These are phyloP conservation scores for Boletellus emodensis DNA, from an alignment of 768 basidiomycete genomes.

Conservation along the genomic window DNA sequence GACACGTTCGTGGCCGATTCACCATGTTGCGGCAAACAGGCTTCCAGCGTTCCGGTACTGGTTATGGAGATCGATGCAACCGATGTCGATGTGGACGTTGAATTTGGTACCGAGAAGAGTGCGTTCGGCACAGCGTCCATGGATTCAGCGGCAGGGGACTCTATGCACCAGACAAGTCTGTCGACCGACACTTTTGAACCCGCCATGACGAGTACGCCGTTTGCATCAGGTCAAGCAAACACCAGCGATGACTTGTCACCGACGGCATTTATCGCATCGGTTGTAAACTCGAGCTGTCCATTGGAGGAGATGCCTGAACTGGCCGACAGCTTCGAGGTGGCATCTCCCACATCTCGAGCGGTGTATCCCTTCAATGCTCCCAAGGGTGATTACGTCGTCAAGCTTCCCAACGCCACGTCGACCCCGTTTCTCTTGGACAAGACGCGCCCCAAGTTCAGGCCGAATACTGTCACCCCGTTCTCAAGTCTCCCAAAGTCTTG, in stretches of 20 bases:
- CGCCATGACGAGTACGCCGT: constrained; percentile 16
- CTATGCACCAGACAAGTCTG: not conserved
- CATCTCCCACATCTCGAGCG: constrained; percentile 5
- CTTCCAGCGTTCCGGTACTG: constrained; percentile 6
- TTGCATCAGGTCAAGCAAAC: not conserved
- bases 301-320: not conserved
- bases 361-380: constrained; percentile 4
- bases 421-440: not conserved
- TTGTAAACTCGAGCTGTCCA: not conserved
- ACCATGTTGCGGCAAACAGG: constrained; percentile 13
- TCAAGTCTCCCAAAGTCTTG: not conserved
- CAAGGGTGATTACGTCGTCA: constrained; percentile 10
- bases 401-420: constrained; percentile 7
- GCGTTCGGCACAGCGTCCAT: not conserved
- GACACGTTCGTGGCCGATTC: constrained; percentile 25
- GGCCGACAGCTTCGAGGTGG: not conserved
- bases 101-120: not conserved
- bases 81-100: not conserved
- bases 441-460: not conserved
- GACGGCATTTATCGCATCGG: not conserved
- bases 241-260: not conserved
- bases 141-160: not conserved
- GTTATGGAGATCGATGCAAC: not conserved
- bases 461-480: not conserved
- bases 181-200: constrained; percentile 11